Conservation (phyloP, 208 protist genomes). For the Porcisia deanei region DNA sequence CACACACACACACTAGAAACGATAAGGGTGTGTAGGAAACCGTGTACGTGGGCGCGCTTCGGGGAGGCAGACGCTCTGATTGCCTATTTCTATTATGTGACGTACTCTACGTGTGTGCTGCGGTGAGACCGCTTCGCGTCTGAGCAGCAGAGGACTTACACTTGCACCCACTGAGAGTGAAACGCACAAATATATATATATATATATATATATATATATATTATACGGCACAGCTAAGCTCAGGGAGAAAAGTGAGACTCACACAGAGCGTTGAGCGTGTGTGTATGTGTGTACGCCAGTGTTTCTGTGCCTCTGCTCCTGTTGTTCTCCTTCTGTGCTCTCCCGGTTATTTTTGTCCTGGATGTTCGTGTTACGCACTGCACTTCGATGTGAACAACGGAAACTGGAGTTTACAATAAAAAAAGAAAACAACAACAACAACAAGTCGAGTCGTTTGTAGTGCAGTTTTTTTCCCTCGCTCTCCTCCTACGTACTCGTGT, state of each 20-base stretch:
- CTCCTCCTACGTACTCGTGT: not conserved
- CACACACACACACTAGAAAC: not conserved
- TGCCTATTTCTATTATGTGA: not conserved
- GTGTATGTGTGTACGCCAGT: too few relatives aligned
- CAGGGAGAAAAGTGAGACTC: too few relatives aligned
- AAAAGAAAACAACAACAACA: not conserved
- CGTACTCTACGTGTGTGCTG: not conserved
- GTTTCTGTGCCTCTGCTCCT: too few relatives aligned
- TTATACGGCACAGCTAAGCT: not conserved
- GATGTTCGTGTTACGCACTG: not conserved
- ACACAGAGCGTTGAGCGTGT: too few relatives aligned
- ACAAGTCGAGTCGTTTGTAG: too few relatives aligned
- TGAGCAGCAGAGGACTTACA: not conserved
- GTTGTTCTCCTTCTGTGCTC: too few relatives aligned
- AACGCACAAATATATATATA: not conserved
- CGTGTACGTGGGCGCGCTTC: not conserved
- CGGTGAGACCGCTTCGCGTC: not conserved
- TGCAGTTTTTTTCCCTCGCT: not conserved
- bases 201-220: not conserved
- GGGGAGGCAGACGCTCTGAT: not conserved
- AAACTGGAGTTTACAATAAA: not conserved
- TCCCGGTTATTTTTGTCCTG: not conserved
- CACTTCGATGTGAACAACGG: not conserved
- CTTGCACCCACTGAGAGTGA: not conserved
- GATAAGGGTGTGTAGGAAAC: not conserved